Evolutionary conservation across 805 yeast genomes (phyloP), one percentile per base, ranked within the genome.

Genomic region (Candida patagonica): DNA sequence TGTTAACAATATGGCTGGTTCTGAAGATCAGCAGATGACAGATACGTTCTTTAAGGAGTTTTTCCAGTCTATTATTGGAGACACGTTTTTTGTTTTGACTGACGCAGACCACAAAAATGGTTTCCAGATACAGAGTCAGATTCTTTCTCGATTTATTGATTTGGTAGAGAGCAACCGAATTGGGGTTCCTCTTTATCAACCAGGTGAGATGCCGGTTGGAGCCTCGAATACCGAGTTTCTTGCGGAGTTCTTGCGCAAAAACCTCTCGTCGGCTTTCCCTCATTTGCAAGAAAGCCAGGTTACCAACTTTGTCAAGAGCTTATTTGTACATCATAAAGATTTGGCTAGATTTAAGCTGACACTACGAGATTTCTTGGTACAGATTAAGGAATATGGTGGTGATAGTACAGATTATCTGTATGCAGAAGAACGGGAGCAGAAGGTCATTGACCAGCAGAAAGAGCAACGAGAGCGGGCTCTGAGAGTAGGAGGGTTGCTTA

Each of bases 71-170:
- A 86, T 92, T 43, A 72, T 92, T 46, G 78, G 92, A 43, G 99
- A 92, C 60, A 82, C 94, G 1, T 92, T 92, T 59, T 83, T 74
- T 54, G 97, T 92, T 24, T 71, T 92, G 42, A 92, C 98, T 2
- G 97, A 92, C 60, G 80, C 96, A 6, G 99, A 92, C 62, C 99
- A 92, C 63, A 89, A 92, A 65, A 85, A 97, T 21, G 97, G 97
- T 1, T 92, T 92, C 67, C 75, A 80, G 46, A 73, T 78, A 50
- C 99, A 92, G 65, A 72, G 94, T 6, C 81, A 82, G 55, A 69
- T 94, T 47, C 71, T 92, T 52, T 80, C 94, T 43, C 82, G 78
- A 58, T 71, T 92, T 63, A 76, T 92, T 47, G 83, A 83, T 44
- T 67, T 89, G 45, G 92, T 89, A 10, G 84, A 84, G 57, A 80